Evolutionary conservation across 805 yeast genomes (phyloP), one percentile per base, ranked within the genome.

Genomic region (Schizosaccharomyces osmophilus): DNA sequence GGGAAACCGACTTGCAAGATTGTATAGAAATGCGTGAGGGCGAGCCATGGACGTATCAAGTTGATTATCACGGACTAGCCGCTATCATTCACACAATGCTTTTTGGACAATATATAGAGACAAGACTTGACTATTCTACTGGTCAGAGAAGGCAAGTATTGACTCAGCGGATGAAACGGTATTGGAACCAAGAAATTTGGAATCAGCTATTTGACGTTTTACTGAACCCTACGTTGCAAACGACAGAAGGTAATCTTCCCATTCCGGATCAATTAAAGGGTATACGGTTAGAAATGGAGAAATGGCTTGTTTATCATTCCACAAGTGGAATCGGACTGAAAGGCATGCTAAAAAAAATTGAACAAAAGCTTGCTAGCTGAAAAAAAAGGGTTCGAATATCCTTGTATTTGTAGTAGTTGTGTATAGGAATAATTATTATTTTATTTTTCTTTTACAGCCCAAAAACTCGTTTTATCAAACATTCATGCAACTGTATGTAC

Each of bases 11-110:
- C 64, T 76, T 78, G 62, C 85, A 80, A 64, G 94, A 85, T 65
- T 86, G 94, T 68, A 79, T 80, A 4, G 87, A 83, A 66, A 80
- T 85, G 81, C 73, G 80, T 61, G 70, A 77, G 2, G 73, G 77
- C 3, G 67, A 74, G 60, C 78, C 84, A 0, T 88, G 95, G 94
- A 78, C 79, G 1, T 85, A 77, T 67, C 87, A 88, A 68, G 82
- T 83, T 2, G 97, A 88, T 71, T 87, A 87, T 68, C 84, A 78
- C 69, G 95, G 95, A 0, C 64, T 86, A 22, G 96, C 95, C 0
- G 78, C 81, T 42, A 78, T 85, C 0, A 73, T 87, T 1, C 90
- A 87, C 67, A 77, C 82, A 0, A 71, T 88, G 76, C 72, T 88
- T 19, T 87, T 82, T 73, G 94, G 94, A 0, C 73, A 75, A 15